Evolutionary conservation across 1,284 basidiomycete genomes (phyloP).

Genomic region (Neolentinus lepideus): DNA sequence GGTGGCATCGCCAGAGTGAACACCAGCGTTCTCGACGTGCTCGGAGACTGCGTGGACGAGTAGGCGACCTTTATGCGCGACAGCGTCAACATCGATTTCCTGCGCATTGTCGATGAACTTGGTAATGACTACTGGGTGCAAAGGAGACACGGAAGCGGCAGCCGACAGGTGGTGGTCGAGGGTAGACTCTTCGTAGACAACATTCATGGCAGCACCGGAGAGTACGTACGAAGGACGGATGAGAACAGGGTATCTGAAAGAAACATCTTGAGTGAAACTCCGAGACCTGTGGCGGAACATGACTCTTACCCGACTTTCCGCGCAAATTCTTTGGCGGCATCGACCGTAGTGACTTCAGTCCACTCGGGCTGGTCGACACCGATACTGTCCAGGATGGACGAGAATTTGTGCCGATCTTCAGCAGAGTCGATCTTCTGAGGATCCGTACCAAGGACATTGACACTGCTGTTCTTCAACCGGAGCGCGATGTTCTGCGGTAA

Average conservation of each 20-base stretch:
- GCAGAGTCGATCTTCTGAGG: constrained; percentile 94
- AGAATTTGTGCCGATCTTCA: constrained; percentile 99
- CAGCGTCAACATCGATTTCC: constrained; percentile 98
- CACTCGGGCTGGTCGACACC: constrained; percentile 98
- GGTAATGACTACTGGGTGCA: constrained; percentile 96
- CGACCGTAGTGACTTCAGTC: constrained; percentile 86
- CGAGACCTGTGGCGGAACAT: background rate
- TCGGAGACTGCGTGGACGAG: constrained; percentile 96
- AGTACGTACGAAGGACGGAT: constrained; percentile 97
- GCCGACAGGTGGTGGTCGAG: constrained; percentile 92
- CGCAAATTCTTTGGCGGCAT: constrained; percentile 90
- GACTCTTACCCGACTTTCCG: constrained; percentile 64
- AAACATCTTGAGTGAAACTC: constrained; percentile 11
- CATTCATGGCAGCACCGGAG: constrained; percentile 99
- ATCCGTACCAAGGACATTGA: constrained; percentile 95
- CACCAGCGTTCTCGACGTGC: constrained; percentile 98
- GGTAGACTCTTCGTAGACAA: constrained; percentile 87
- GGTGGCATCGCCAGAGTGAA: constrained; percentile 98
- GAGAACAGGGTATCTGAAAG: constrained; percentile 81
- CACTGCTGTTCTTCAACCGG: constrained; percentile 83
- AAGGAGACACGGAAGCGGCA: constrained; percentile 91
- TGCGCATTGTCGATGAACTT: constrained; percentile 99
- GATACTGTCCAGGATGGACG: constrained; percentile 88
- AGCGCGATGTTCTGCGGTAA: constrained; percentile 98
- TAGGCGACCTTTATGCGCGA: constrained; percentile 92